These are phyloP conservation scores for Tricholoma hemisulphureum DNA, from an alignment of 768 basidiomycete species.

Conservation along the genomic window DNA sequence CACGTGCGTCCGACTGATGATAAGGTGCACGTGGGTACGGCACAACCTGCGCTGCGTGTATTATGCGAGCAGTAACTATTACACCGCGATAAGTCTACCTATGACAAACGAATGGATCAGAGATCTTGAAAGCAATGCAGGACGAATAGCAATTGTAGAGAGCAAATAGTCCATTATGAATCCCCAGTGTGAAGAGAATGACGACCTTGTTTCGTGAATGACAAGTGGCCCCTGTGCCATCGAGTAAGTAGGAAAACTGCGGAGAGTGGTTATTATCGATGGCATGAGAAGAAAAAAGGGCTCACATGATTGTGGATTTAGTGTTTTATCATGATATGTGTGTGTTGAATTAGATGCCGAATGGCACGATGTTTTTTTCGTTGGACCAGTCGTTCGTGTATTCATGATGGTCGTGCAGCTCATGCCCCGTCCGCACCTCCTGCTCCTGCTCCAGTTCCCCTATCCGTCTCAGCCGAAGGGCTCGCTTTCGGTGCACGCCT, in stretches of 20 bases:
- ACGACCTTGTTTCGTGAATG: slow-evolving; percentile 54
- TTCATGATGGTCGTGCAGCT: slow-evolving; percentile 24
- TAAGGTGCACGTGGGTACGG: slow-evolving; percentile 8
- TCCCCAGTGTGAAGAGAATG: slow-evolving; percentile 30
- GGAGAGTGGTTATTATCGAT: background rate
- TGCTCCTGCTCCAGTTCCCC: background rate
- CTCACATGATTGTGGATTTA: slow-evolving; percentile 22
- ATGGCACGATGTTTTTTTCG: background rate
- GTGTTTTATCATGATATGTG: slow-evolving; percentile 16
- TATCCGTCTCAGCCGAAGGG: background rate
- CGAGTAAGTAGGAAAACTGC: slow-evolving; percentile 21
- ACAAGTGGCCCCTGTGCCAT: slow-evolving; percentile 38
- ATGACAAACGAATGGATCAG: slow-evolving; percentile 23
- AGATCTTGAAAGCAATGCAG: slow-evolving; percentile 16
- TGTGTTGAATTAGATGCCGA: slow-evolving; percentile 6
- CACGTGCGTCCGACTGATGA: background rate
- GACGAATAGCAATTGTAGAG: slow-evolving; percentile 8
- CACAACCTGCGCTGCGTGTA: slow-evolving; percentile 32
- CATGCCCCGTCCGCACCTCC: background rate
- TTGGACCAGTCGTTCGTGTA: slow-evolving; percentile 24
- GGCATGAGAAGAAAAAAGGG: background rate
- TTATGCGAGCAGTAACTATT: slow-evolving; percentile 35
- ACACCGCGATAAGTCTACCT: slow-evolving; percentile 31
- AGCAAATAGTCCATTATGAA: slow-evolving; percentile 11
- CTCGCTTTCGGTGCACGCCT: slow-evolving; percentile 9